Base-by-base conservation (phyloP, 2,329 filamentous ascomycete genomes). In the Reticulascus tulasneorum region DNA sequence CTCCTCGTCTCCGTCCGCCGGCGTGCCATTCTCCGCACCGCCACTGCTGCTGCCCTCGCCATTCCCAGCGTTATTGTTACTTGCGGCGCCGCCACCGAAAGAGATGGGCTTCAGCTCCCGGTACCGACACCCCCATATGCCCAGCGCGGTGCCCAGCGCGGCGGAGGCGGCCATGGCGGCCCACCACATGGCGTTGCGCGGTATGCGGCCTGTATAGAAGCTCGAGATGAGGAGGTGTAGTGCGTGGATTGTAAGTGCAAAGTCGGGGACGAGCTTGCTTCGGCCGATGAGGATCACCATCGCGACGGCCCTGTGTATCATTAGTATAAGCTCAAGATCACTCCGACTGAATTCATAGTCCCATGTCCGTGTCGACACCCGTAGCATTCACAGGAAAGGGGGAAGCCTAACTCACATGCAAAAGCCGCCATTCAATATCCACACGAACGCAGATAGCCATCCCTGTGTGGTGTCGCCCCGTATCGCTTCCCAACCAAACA, bases 231-330 rank as follows among this genome's bases (percentile, higher is more conserved):
- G 46, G 35, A 95, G 75, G 58, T 95, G 86, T 26, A 95, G 68
- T 58, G 86, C 76, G 65, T 94, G 88, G 13, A 96, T 76, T 3
- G 91, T 95, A 17, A 96, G 69, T 21, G 88, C 86, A 59, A 97
- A 98, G 64, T 98, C 93, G 48, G 88, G 88, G 33, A 97, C 86
- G 42, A 97, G 84, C 61, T 97, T 97, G 30, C 85, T 93, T 44
- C 93, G 87, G 15, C 84, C 82, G 48, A 98, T 79, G 39, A 97
- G 70, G 35, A 91, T 65, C 33, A 95, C 79, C 39, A 96, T 83
- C 26, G 88, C 85, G 40, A 94, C 79, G 26, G 87, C 79, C 56
- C 91, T 97, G 54, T 40, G 23, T 13, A 18, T 25, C 8, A 8
- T 19, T 16, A 13, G 17, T 8, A 17, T 24, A 12, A 35, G 26